These are phyloP conservation scores for Clitoria ternatea DNA, from an alignment of 306 rosid genomes.

Conservation along the genomic window DNA sequence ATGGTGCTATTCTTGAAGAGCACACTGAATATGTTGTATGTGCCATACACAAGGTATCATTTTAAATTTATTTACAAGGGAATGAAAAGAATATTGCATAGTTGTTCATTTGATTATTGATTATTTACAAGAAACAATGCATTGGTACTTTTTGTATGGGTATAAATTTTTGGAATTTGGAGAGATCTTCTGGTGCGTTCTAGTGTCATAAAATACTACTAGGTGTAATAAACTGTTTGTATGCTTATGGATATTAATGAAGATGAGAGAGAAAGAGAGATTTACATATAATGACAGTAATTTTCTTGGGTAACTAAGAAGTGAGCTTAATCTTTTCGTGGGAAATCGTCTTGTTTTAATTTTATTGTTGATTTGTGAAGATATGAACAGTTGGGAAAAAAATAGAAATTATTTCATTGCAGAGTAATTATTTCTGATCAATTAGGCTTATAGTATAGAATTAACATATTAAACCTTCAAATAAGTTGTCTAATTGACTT, in stretches of 20 bases:
- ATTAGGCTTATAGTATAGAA: not conserved
- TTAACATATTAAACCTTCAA: not conserved
- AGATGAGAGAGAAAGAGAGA: not conserved
- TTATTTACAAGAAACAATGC: not conserved
- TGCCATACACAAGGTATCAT: conserved; percentile 84
- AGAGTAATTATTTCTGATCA: not conserved
- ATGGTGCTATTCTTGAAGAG: conserved; percentile 87
- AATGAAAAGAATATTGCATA: conserved; percentile 18
- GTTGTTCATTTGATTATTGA: too few relatives aligned
- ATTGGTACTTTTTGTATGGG: not conserved
- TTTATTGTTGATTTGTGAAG: not conserved
- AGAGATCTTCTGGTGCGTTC: not conserved
- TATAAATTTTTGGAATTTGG: not conserved
- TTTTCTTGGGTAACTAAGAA: not conserved
- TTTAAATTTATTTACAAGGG: not conserved
- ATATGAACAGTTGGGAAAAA: not conserved
- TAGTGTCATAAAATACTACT: not conserved
- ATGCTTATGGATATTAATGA: not conserved
- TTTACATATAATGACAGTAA: not conserved
- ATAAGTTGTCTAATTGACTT: not conserved
- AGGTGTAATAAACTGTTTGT: not conserved
- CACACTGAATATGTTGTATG: conserved; percentile 85
- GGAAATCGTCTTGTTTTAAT: not conserved
- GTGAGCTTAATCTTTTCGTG: not conserved
- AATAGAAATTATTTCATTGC: not conserved